A percentile compares a stretch with the other conserved stretches of the same genome.
Conservation (phyloP, 2,329 filamentous ascomycete genomes). For the Apiospora aurea region DNA sequence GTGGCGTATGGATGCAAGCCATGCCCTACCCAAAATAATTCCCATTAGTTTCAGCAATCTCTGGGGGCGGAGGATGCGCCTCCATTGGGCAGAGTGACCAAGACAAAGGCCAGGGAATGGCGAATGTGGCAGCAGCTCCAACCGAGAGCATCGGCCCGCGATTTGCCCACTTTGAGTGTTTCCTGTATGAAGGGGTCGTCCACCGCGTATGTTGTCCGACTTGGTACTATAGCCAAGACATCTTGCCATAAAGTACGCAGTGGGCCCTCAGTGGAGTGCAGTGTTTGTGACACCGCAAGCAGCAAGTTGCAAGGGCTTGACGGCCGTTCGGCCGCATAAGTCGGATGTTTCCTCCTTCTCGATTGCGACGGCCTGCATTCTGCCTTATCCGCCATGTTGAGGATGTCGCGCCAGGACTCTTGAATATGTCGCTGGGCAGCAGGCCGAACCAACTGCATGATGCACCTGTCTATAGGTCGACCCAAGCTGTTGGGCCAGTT, state of each 20-base stretch:
- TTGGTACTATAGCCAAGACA: constrained; percentile 5
- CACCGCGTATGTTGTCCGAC: constrained; percentile 15
- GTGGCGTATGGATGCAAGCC: constrained; percentile 1
- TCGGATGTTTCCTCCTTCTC: constrained; percentile 5
- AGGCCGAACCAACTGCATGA: constrained; percentile 17
- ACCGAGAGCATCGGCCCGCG: background rate
- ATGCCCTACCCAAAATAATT: background rate
- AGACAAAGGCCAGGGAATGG: background rate
- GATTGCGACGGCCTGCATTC: background rate
- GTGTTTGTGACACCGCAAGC: background rate
- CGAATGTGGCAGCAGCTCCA: background rate
- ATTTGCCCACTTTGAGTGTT: background rate
- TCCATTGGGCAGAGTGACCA: background rate
- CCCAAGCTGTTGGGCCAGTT: constrained; percentile 3
- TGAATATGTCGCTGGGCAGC: background rate
- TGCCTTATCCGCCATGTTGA: background rate
- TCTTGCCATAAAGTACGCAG: background rate
- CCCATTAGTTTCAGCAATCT: background rate
- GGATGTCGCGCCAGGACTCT: background rate
- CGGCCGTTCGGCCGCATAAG: background rate
- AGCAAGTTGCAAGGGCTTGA: background rate
- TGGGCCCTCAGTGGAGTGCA: background rate
- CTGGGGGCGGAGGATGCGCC: background rate
- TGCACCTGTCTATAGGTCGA: constrained; percentile 4
- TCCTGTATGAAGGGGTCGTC: constrained; percentile 6